Percentiles rank a stretch among this genome's conserved stretches.
phyloP scores from a whole-genome alignment of 2,329 filamentous ascomycete genomes.

The Sordariomycetes sp. region DNA sequence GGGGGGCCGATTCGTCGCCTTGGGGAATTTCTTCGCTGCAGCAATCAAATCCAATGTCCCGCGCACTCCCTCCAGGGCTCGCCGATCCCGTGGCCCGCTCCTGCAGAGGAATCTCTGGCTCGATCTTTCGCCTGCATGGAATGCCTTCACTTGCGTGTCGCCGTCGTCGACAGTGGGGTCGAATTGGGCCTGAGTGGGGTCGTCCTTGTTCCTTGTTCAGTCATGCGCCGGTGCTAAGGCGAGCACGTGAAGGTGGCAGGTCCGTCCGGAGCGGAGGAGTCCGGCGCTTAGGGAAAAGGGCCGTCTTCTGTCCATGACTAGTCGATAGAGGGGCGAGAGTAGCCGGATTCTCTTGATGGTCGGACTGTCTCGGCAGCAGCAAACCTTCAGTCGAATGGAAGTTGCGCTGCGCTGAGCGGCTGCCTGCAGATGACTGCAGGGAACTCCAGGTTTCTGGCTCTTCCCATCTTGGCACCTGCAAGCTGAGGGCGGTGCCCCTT shows the following conservation, averaged over 20 bases:
- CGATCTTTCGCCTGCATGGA: too few species aligned
- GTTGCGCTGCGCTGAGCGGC: background rate
- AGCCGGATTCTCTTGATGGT: background rate
- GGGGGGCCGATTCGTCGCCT: background rate
- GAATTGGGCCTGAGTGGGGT: background rate
- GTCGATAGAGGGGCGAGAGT: background rate
- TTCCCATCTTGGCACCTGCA: background rate
- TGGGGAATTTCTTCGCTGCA: background rate
- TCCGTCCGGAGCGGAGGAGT: background rate
- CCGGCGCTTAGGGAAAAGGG: background rate
- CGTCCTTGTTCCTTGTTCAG: background rate
- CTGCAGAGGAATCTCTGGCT: too few species aligned
- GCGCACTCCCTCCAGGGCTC: too few species aligned
- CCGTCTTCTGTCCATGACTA: background rate
- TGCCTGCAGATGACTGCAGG: background rate
- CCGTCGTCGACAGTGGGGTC: background rate
- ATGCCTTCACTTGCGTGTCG: too few species aligned
- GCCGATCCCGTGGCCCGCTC: too few species aligned
- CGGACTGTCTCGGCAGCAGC: background rate
- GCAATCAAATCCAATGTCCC: too few species aligned
- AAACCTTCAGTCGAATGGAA: background rate
- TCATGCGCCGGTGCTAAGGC: background rate
- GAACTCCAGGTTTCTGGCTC: background rate
- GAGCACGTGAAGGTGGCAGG: background rate
- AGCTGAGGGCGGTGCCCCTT: background rate